Percentiles rank a stretch among this genome's conserved stretches.
These are phyloP conservation scores for Nakataea oryzae DNA, from an alignment of 2,329 filamentous ascomycete genomes.

Conservation along the genomic window DNA sequence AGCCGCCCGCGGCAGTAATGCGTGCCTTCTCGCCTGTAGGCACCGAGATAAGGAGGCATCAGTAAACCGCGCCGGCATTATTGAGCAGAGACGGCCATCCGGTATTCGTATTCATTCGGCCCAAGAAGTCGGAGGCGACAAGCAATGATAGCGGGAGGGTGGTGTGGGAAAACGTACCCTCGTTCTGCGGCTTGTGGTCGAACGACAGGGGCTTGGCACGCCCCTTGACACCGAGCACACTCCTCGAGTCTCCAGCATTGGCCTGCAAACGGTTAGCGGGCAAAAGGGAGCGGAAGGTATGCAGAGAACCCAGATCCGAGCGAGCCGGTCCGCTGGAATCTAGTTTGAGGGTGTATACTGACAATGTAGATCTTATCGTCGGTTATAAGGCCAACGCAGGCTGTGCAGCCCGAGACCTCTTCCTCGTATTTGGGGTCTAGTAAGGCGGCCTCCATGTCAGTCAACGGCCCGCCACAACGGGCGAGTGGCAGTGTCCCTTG, in stretches of 20 bases:
- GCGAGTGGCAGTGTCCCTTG: constrained; percentile 5
- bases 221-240: constrained; percentile 91
- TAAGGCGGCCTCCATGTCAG: constrained; percentile 7
- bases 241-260: constrained; percentile 93
- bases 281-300: background rate
- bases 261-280: constrained; percentile 45
- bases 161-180: constrained; percentile 48
- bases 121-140: background rate
- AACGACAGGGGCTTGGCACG: constrained; percentile 97
- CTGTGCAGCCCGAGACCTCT: constrained; percentile 95
- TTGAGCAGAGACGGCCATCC: background rate
- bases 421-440: constrained; percentile 94
- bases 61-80: background rate
- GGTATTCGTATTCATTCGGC: background rate
- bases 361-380: constrained; percentile 92
- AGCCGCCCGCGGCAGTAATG: constrained; percentile 90
- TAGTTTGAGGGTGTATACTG: constrained; percentile 36
- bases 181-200: constrained; percentile 98
- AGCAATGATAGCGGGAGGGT: background rate
- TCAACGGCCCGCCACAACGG: background rate
- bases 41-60: background rate
- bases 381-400: constrained; percentile 81
- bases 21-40: constrained; percentile 79
- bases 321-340: background rate
- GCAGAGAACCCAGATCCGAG: background rate